Evolutionary conservation across 2,329 filamentous ascomycete species (phyloP), one percentile per base, ranked within the genome.

Genomic region (Neopestalotiopsis rosae): DNA sequence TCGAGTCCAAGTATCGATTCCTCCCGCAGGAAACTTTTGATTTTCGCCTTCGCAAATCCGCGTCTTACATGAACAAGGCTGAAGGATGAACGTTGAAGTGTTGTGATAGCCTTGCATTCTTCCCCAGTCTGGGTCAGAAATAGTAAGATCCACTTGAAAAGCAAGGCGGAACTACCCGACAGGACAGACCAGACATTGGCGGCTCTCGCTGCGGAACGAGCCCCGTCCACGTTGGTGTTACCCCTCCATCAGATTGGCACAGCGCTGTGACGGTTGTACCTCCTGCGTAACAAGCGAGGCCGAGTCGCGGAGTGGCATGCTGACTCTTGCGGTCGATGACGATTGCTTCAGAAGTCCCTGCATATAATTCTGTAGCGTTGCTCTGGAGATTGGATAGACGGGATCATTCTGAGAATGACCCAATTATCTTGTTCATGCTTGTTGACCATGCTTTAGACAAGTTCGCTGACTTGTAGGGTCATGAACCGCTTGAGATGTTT

Each of bases 31-130:
- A 24, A 34, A 20, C 14, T 34, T 17, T 14, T 32, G 28, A 24
- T 6, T 9, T 5, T 28, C 24, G 24, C 3, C 24, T 28, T 28
- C 24, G 24, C n/a, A 49, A 28, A 28, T 20, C n/a, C 34, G 24
- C 24, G n/a, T 30, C 17, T 40, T 20, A 24, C 42, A 49, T 30
- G 49, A 40, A 66, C 63, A 34, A 66, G 63, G 63, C 63, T 66
- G 63, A 66, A 45, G 28, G 28, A 38, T 17, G 17, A 32, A 34
- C 30, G 42, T 38, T 34, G 61, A 63, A 52, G 34, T 45, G 52
- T 58, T 66, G 17, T 66, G 63, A 28, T 28, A 66, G 63, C 63
- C 63, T 66, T 57, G 63, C 63, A 66, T 66, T 40, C 42, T 7
- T 57, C 34, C 45, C 45, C n/a, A 20, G 45, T 52, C 20, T 49